phyloP scores from a whole-genome alignment of 306 rosid species.

The Casuarina equisetifolia region DNA sequence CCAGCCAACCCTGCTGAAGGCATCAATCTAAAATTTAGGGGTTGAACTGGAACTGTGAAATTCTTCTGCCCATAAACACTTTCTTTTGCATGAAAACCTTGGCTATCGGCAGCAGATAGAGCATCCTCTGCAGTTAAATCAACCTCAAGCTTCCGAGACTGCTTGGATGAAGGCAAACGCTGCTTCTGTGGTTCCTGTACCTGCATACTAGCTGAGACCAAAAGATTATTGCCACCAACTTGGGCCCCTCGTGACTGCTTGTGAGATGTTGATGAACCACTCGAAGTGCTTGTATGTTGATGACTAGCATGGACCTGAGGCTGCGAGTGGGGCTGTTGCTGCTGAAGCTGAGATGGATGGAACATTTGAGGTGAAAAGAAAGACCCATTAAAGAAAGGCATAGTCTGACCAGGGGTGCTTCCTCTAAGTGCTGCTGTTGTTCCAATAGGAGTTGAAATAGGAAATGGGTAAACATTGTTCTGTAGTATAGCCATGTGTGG shows the following conservation, averaged over 20 bases:
- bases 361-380: slow-evolving; percentile 52
- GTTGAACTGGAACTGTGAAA: slow-evolving; percentile 56
- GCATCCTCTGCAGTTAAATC: slow-evolving; percentile 35
- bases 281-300: slow-evolving; percentile 36
- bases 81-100: slow-evolving; percentile 38
- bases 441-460: slow-evolving; percentile 55
- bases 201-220: slow-evolving; percentile 41
- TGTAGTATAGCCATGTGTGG: slow-evolving; percentile 51
- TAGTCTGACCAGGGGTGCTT: slow-evolving; percentile 44
- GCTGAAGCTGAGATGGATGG: slow-evolving; percentile 60
- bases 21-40: slow-evolving; percentile 56
- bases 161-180: slow-evolving; percentile 34
- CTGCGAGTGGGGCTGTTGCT: slow-evolving; percentile 47
- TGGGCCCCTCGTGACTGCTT: slow-evolving; percentile 48
- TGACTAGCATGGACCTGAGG: slow-evolving; percentile 41
- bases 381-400: slow-evolving; percentile 48
- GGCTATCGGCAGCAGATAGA: slow-evolving; percentile 42
- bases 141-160: slow-evolving; percentile 40
- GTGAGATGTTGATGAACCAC: slow-evolving; percentile 43
- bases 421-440: slow-evolving; percentile 44
- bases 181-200: slow-evolving; percentile 50
- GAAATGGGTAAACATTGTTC: slow-evolving; percentile 54
- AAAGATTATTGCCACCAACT: slow-evolving; percentile 36
- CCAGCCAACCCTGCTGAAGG: slow-evolving; percentile 45
- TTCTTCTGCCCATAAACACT: slow-evolving; percentile 43